phyloP scores from a whole-genome alignment of 306 rosid genomes.

The Sicyos edulis region DNA sequence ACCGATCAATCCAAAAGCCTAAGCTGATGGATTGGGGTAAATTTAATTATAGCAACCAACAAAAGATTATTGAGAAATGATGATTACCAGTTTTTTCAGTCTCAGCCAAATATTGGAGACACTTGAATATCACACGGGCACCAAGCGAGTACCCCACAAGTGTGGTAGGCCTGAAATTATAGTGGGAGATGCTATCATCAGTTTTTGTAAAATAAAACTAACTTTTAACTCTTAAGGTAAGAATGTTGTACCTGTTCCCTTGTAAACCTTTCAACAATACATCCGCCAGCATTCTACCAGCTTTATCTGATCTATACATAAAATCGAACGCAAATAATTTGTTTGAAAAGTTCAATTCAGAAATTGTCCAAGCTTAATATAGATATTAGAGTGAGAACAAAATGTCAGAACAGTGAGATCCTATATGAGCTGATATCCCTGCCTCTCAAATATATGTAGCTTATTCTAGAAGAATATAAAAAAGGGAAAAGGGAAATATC shows the following conservation, averaged over 20 bases:
- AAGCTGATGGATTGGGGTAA: too few species aligned
- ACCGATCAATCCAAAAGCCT: too few species aligned
- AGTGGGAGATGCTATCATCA: conserved; percentile 3
- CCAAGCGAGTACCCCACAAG: conserved; percentile 50
- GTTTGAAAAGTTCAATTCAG: not conserved
- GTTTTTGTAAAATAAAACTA: not conserved
- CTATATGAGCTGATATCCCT: not conserved
- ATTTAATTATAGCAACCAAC: too few species aligned
- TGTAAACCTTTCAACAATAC: conserved; percentile 40
- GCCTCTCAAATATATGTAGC: not conserved
- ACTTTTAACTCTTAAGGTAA: not conserved
- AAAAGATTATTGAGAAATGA: too few species aligned
- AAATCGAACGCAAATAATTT: not conserved
- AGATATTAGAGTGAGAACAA: not conserved
- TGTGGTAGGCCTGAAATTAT: conserved; percentile 42
- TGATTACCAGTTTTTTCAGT: conserved; percentile 32
- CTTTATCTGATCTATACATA: conserved; percentile 46
- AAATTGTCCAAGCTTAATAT: not conserved
- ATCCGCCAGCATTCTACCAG: conserved; percentile 45
- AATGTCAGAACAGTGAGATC: conserved; percentile 5
- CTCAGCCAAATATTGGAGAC: conserved; percentile 41
- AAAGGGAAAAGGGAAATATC: not conserved
- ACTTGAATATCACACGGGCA: conserved; percentile 41
- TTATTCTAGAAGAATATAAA: not conserved
- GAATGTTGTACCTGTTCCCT: conserved; percentile 39